Conservation (phyloP, 169 alveolate genomes). For the Besnoitia besnoiti region DNA sequence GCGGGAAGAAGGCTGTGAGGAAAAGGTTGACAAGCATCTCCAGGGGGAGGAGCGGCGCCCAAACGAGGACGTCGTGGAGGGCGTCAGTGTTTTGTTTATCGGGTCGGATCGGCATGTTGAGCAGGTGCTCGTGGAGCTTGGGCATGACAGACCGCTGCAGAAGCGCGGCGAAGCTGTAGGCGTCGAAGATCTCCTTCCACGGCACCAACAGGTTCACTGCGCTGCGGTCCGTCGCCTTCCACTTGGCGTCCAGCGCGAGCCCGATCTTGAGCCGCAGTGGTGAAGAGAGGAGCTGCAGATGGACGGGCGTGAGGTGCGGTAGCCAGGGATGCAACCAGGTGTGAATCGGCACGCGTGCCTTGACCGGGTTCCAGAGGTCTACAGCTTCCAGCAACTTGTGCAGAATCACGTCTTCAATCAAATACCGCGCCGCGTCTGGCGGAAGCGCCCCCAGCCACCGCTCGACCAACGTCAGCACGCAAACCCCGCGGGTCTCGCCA, state of each 20-base stretch:
- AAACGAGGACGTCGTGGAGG: slow-evolving; percentile 64
- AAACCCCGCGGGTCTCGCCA: background rate
- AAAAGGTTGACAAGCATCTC: slow-evolving; percentile 60
- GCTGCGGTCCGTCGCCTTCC: slow-evolving; percentile 69
- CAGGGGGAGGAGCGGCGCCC: slow-evolving; percentile 66
- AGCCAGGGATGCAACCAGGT: slow-evolving; percentile 76
- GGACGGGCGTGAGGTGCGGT: slow-evolving; percentile 23
- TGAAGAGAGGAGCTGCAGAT: slow-evolving; percentile 60
- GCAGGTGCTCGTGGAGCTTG: slow-evolving; percentile 61
- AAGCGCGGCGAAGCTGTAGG: slow-evolving; percentile 45
- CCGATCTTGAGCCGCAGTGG: slow-evolving; percentile 56
- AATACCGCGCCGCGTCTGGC: background rate
- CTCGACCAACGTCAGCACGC: slow-evolving; percentile 45
- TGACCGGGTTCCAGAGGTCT: slow-evolving; percentile 68
- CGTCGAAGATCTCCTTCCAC: slow-evolving; percentile 69
- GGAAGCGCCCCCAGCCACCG: slow-evolving; percentile 53
- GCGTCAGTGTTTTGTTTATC: slow-evolving; percentile 45
- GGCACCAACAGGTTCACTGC: slow-evolving; percentile 67
- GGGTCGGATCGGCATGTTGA: slow-evolving; percentile 51
- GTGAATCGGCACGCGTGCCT: slow-evolving; percentile 64
- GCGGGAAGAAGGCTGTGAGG: slow-evolving; percentile 38
- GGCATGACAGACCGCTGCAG: slow-evolving; percentile 69
- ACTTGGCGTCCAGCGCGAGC: slow-evolving; percentile 31
- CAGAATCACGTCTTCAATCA: slow-evolving; percentile 36
- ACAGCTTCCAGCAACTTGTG: slow-evolving; percentile 53